Conservation (phyloP, 1,284 basidiomycete genomes). For the Anthracocystis panici-leucophaei region DNA sequence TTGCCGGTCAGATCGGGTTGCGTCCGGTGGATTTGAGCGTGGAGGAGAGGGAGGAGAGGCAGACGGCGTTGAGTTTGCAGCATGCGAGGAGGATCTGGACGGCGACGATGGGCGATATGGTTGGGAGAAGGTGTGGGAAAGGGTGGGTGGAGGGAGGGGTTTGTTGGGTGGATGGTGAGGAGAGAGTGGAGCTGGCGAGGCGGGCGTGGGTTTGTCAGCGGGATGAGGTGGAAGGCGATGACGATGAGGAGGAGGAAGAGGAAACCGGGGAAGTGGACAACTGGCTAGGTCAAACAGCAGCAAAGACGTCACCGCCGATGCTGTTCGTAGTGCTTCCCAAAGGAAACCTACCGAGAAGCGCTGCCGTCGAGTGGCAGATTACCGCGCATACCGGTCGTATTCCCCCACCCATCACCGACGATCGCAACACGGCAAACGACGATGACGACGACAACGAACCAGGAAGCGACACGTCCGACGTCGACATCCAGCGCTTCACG, state of each 20-base stretch:
- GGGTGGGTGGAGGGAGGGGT: conserved; percentile 66
- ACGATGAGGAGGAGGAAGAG: conserved; percentile 14
- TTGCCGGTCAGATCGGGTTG: conserved; percentile 96
- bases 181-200: conserved; percentile 13
- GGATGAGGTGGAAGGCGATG: conserved; percentile 10
- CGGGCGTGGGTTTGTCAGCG: conserved; percentile 22
- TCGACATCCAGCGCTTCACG: not conserved
- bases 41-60: conserved; percentile 74
- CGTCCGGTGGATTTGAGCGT: conserved; percentile 80
- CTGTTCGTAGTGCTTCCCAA: conserved; percentile 46
- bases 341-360: conserved; percentile 49
- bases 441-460: conserved; percentile 42
- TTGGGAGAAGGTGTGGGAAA: conserved; percentile 26
- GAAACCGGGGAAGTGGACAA: not conserved
- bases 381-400: conserved; percentile 59
- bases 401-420: conserved; percentile 7
- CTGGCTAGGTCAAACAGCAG: conserved; percentile 28
- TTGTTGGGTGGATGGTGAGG: conserved; percentile 61
- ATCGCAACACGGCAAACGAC: not conserved
- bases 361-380: conserved; percentile 65
- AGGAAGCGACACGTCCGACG: conserved; percentile 26
- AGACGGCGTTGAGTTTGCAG: conserved; percentile 82
- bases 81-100: conserved; percentile 80
- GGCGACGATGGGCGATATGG: conserved; percentile 54
- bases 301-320: conserved; percentile 37